Percentiles rank a stretch among this genome's conserved stretches.
Evolutionary conservation across 345 rosid species (phyloP).

Genomic region (Psidium guajava): DNA sequence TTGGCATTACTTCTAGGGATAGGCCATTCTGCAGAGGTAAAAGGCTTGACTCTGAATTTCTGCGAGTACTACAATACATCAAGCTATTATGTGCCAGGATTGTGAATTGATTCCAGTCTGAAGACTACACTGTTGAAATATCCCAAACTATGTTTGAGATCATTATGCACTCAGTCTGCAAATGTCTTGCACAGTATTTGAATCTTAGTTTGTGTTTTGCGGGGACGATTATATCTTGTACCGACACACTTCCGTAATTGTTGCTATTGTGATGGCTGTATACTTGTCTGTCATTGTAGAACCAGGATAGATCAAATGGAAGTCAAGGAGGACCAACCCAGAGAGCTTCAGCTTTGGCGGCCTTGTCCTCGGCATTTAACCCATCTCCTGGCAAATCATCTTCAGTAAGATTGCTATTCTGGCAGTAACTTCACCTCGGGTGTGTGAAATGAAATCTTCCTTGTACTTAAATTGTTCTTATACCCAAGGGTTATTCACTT

Average conservation of each 20-base stretch:
- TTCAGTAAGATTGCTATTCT: slow-evolving; percentile 23
- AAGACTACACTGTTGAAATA: background rate
- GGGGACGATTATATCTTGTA: background rate
- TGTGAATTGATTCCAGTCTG: background rate
- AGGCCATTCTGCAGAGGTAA: slow-evolving; percentile 71
- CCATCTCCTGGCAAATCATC: slow-evolving; percentile 49
- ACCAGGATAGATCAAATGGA: slow-evolving; percentile 67
- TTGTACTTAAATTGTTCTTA: background rate
- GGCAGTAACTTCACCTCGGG: background rate
- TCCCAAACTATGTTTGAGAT: background rate
- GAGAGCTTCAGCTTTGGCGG: slow-evolving; percentile 96
- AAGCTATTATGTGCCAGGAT: no score
- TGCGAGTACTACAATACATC: background rate
- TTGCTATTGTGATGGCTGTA: background rate
- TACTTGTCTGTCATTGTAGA: background rate
- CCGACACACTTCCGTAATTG: background rate
- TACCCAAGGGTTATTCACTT: background rate
- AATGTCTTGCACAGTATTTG: background rate
- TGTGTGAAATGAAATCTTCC: background rate
- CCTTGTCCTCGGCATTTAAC: slow-evolving; percentile 77
- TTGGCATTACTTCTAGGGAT: slow-evolving; percentile 76
- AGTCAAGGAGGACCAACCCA: slow-evolving; percentile 88
- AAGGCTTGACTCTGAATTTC: background rate
- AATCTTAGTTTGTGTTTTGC: background rate
- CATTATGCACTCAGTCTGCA: background rate